Evolutionary conservation across 768 basidiomycete genomes (phyloP).

Genomic region (Lactarius sanguifluus): DNA sequence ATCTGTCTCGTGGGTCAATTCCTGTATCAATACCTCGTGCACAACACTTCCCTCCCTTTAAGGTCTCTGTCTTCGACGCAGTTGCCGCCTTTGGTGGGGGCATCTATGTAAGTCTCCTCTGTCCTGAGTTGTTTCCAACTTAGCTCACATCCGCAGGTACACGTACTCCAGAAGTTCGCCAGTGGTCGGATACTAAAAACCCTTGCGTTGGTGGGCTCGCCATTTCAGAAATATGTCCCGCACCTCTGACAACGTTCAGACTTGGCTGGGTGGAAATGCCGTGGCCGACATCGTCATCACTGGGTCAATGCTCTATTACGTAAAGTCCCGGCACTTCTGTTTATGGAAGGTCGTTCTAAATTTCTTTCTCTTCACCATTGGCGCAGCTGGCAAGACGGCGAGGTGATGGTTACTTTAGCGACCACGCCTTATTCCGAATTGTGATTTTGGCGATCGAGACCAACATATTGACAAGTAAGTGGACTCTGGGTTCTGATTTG

Average conservation of each 20-base stretch:
- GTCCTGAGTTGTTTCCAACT: too few relatives aligned
- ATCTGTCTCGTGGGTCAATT: constrained; percentile 7
- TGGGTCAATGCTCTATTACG: constrained; percentile 7
- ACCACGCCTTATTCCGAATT: constrained; percentile 27
- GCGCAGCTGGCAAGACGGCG: background rate
- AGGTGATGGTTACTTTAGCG: background rate
- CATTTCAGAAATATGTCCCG: background rate
- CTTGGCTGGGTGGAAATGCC: background rate
- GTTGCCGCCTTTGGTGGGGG: background rate
- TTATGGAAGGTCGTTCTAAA: background rate
- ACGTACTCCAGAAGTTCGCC: background rate
- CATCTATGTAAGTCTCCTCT: background rate
- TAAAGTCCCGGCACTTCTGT: background rate
- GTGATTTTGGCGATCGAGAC: constrained; percentile 34
- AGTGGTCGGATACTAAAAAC: background rate
- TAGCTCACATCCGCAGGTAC: constrained; percentile 2
- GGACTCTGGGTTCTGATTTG: background rate
- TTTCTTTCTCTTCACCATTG: background rate
- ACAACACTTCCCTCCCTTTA: background rate
- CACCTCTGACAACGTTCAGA: background rate
- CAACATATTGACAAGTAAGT: constrained; percentile 28
- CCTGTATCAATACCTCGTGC: background rate
- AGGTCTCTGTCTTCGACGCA: constrained; percentile 3
- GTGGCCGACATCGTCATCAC: constrained; percentile 7
- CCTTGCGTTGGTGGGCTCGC: background rate